Percentiles rank a stretch among this genome's conserved stretches.
Conservation (phyloP, 208 protist genomes). For the Wallacemonas sp. region DNA sequence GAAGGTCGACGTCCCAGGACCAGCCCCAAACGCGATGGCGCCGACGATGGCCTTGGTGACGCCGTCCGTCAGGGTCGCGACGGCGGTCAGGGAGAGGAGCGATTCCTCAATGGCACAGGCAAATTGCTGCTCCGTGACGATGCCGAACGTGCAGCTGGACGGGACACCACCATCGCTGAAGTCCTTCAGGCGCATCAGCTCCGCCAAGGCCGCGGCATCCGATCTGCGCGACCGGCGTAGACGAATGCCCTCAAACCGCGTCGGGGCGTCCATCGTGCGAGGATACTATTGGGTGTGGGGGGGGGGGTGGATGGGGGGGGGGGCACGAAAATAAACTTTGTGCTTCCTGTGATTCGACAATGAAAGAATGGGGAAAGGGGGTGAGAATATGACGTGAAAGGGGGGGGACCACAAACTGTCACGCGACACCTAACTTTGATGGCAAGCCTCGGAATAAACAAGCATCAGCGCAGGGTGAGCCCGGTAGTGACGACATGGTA, state of each 20-base stretch:
- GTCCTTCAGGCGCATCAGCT: constrained; percentile 41
- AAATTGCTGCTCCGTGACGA: constrained; percentile 42
- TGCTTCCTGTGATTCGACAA: too few species aligned
- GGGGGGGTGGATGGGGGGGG: background rate
- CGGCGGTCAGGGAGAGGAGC: constrained; percentile 63
- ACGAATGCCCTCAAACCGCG: constrained; percentile 34
- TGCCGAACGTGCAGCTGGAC: constrained; percentile 31
- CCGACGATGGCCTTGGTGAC: constrained; percentile 34
- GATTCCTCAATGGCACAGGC: constrained; percentile 62
- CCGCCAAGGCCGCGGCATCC: constrained; percentile 40
- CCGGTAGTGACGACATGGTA: too few species aligned
- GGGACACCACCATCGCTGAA: constrained; percentile 41
- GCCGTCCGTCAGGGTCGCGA: constrained; percentile 28
- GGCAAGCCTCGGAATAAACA: too few species aligned
- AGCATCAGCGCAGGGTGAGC: too few species aligned
- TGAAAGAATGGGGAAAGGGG: too few species aligned
- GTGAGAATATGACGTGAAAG: too few species aligned
- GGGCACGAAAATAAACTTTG: background rate
- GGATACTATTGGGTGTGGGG: background rate
- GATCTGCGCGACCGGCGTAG: constrained; percentile 46
- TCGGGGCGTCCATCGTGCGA: constrained; percentile 15
- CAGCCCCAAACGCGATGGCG: constrained; percentile 52
- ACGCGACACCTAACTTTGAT: too few species aligned
- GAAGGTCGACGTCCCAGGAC: background rate
- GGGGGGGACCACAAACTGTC: too few species aligned